Conservation (phyloP, 164 flowering plant species). For the Euptelea pleiosperma region DNA sequence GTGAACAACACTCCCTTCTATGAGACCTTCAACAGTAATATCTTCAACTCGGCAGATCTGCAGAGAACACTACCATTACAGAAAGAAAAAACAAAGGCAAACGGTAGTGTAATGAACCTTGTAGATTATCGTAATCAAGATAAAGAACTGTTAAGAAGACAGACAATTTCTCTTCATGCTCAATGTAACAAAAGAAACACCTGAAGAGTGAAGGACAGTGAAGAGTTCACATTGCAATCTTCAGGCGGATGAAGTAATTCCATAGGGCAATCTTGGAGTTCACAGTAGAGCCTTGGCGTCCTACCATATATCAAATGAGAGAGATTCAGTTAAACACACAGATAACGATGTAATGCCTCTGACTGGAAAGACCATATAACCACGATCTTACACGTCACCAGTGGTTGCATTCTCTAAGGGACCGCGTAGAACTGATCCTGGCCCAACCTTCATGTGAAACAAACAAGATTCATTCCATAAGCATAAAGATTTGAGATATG, state of each 20-base stretch:
- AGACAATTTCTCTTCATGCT: not conserved
- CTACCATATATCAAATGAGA: slow-evolving; percentile 32
- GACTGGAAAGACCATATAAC: not conserved
- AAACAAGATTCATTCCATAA: slow-evolving; percentile 7
- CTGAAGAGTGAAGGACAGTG: slow-evolving; percentile 92
- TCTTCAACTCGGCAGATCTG: slow-evolving; percentile 96
- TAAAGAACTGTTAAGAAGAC: not conserved
- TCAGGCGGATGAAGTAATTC: slow-evolving; percentile 95
- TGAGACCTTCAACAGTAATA: slow-evolving; percentile 58
- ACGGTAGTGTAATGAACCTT: too few species aligned
- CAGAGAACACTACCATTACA: slow-evolving; percentile 12
- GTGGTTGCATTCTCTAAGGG: slow-evolving; percentile 57
- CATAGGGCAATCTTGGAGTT: slow-evolving; percentile 61
- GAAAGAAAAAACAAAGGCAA: not conserved
- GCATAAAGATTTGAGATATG: slow-evolving; percentile 1
- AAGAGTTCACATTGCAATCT: slow-evolving; percentile 93
- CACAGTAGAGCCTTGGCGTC: slow-evolving; percentile 67
- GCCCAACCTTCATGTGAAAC: slow-evolving; percentile 63
- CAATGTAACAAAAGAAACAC: slow-evolving; percentile 25
- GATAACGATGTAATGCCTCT: not conserved
- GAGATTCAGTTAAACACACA: slow-evolving; percentile 16
- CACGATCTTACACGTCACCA: slow-evolving; percentile 46
- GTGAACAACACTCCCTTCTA: slow-evolving; percentile 85
- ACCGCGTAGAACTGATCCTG: slow-evolving; percentile 73
- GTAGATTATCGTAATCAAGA: too few species aligned